Evolutionary conservation across 208 protist genomes (phyloP), one percentile per base, ranked within the genome.

Genomic region (Wallacemonas sp.): DNA sequence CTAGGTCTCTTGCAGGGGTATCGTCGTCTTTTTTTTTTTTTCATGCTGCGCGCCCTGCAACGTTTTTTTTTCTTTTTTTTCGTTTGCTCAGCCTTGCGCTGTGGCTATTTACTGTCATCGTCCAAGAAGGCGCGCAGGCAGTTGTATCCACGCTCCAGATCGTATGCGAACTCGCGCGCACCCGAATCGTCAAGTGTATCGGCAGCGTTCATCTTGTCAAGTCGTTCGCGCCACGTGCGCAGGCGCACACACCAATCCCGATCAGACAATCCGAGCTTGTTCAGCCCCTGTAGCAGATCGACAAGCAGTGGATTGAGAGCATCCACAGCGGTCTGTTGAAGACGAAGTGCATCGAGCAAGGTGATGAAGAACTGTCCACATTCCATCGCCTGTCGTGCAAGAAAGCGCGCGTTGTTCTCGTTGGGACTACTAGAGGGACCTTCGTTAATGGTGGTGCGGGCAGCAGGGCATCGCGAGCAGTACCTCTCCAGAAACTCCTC

Each of bases 351-450:
- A 64, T 98, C 95, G 54, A 98, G 84, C 15, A 96, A 56, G 9
- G 96, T 98, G 70, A 98, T 98, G 62, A 98, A 98, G 72, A 90
- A 78, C 71, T 98, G 90, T 24, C 85, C 90, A 59, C 90, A 92
- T 59, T 97, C 92, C 27, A 96, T 61, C 14, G 96, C 84, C 53
- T 86, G 76, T 5, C 80, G 72, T 8, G 86, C 72, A 27, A 87
- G 72, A 26, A 93, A 79, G n/a, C 63, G 68, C 24, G 59, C 66
- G 45, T 69, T 54, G 73, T 77, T 80, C 28, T 87, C 75, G 39
- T 58, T 74, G 0, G 80, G 44, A 41, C 58, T 78, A 53, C 68
- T 81, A 9, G 71, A 53, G 14, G 82, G 82, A 11, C 80, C 77
- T 39, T 84, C 76, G 2, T 78, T 78, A 66, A 96, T 91, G 22